Conservation (phyloP, 805 yeast species). For the Brettanomyces bruxellensis region DNA sequence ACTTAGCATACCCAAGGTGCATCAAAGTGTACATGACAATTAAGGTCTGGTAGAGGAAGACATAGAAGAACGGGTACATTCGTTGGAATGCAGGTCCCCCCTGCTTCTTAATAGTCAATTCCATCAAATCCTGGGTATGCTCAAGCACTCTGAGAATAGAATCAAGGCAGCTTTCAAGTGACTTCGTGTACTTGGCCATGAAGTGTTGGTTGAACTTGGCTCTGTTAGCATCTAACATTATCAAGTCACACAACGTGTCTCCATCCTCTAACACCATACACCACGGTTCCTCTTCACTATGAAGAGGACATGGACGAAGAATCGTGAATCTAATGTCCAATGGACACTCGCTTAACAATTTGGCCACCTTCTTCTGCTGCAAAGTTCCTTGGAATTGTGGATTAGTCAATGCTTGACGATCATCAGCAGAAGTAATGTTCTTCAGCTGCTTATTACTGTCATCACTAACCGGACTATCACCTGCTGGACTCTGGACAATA, state of each 20-base stretch:
- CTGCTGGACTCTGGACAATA: neutral
- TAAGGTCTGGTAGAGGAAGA: slow-evolving; percentile 42
- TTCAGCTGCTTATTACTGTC: neutral
- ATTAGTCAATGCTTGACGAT: neutral
- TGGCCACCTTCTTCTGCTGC: slow-evolving; percentile 12
- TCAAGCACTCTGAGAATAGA: slow-evolving; percentile 31
- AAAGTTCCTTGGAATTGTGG: slow-evolving; percentile 6
- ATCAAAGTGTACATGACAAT: slow-evolving; percentile 41
- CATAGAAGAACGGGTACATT: slow-evolving; percentile 37
- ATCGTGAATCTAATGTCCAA: slow-evolving; percentile 23
- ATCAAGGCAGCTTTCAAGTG: slow-evolving; percentile 29
- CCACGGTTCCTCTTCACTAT: slow-evolving; percentile 13
- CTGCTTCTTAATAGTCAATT: slow-evolving; percentile 25
- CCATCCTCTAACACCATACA: slow-evolving; percentile 23
- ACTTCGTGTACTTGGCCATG: slow-evolving; percentile 27
- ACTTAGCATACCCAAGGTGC: slow-evolving; percentile 31
- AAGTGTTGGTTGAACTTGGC: slow-evolving; percentile 46
- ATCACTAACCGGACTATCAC: neutral
- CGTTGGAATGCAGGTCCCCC: slow-evolving; percentile 24
- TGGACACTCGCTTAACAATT: slow-evolving; percentile 20
- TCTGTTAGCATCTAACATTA: slow-evolving; percentile 38
- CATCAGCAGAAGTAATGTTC: neutral
- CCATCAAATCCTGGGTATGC: slow-evolving; percentile 26
- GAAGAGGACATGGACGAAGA: slow-evolving; percentile 18
- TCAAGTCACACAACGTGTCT: slow-evolving; percentile 36